Base-by-base conservation (phyloP, 1,139 yeast genomes). In the Lipomyces yarrowii region DNA sequence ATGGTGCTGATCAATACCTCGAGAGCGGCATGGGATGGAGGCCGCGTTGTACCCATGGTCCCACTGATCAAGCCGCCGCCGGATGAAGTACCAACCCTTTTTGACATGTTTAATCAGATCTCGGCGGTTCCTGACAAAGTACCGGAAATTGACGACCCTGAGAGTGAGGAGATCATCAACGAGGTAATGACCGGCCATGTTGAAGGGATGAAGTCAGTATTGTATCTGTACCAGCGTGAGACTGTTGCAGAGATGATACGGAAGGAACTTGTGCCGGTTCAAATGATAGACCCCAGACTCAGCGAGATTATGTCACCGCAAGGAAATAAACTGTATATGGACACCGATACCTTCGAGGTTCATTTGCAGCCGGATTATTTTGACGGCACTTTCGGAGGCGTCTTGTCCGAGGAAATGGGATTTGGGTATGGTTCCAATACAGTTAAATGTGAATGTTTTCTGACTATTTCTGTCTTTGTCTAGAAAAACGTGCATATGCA, bases 381-480 rank as follows among this genome's bases (percentile, higher is more conserved):
- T 68, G 82, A 86, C 71, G 67, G 80, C 2, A 87, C 90, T 0
- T 76, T 83, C 69, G 92, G 92, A 18, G 93, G 92, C 0, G 86
- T 88, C 1, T 76, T 88, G 13, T 91, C 91, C 0, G 93, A 88
- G 70, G 87, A 87, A 82, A 88, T 88, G 92, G 93, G 92, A 0
- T 76, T 87, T 21, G 93, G 55, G 55, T 52, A 42, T 3, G 21
- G 48, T 42, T 42, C 10, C 48, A 42, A 8, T 42, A 8, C 21
- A 32, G 39, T 30, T 13, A 21, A 26, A 15, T 30, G 5, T 56
- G 8, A 15, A 30, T 6, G n/a, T 33, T 26, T 21, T 15, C 30
- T 52, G 33, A 52, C 55, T 11, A 33, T 52, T 21, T 13, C 1
- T 21, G n/a, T n/a, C n/a, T n/a, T n/a, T n/a, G n/a, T 23, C 11